Conservation (phyloP, 2,329 filamentous ascomycete species). For the Aureobasidium pullulans region DNA sequence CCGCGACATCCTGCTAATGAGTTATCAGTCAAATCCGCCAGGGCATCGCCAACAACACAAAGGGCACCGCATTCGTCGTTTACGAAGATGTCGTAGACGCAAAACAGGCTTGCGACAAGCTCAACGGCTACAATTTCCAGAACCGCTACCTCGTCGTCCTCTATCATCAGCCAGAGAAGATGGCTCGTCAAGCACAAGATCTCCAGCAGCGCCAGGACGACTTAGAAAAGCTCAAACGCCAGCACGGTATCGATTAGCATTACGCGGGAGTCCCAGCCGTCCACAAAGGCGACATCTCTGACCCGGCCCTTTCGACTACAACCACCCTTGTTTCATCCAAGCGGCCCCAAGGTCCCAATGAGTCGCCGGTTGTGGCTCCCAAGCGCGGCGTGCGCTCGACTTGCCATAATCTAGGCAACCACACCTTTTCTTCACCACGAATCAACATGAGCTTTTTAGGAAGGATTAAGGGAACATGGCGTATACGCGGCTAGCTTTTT, state of each 20-base stretch:
- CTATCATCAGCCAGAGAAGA: constrained; percentile 72
- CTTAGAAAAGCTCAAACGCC: constrained; percentile 95
- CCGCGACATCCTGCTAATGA: constrained; percentile 2
- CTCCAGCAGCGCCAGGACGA: constrained; percentile 89
- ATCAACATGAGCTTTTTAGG: constrained; percentile 14
- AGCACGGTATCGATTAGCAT: constrained; percentile 73
- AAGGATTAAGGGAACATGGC: constrained; percentile 12
- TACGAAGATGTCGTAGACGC: constrained; percentile 99
- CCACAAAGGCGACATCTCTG: background rate
- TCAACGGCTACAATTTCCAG: constrained; percentile 99
- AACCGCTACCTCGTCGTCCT: constrained; percentile 93
- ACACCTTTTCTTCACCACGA: constrained; percentile 14
- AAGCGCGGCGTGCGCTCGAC: constrained; percentile 14
- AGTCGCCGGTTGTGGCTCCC: constrained; percentile 14
- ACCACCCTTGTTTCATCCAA: constrained; percentile 7
- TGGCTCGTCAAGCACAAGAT: constrained; percentile 84
- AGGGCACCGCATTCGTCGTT: constrained; percentile 97
- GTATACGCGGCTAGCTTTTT: constrained; percentile 9
- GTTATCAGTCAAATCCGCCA: constrained; percentile 82
- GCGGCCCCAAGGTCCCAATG: background rate
- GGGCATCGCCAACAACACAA: constrained; percentile 93
- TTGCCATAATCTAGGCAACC: constrained; percentile 8
- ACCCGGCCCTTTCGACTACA: constrained; percentile 3
- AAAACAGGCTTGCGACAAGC: constrained; percentile 97
- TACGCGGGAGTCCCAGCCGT: constrained; percentile 24